Evolutionary conservation across 2,329 filamentous ascomycete genomes (phyloP).

Genomic region (Aspergillus ochraceus): DNA sequence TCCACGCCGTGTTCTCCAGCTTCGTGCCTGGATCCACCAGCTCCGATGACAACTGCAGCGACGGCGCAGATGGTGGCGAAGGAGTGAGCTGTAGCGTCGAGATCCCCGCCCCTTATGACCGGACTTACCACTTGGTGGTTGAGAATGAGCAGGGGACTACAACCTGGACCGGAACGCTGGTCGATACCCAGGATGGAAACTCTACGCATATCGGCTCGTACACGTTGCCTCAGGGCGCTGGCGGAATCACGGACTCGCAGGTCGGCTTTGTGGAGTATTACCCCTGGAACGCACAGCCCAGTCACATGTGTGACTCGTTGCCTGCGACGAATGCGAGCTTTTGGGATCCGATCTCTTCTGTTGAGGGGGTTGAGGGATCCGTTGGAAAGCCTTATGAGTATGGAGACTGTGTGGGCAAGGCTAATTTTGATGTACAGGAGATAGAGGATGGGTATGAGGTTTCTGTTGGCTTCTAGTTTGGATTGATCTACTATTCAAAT

Average conservation of each 20-base stretch:
- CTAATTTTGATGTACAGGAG: slow-evolving; percentile 16
- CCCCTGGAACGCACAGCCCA: slow-evolving; percentile 18
- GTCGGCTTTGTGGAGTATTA: slow-evolving; percentile 34
- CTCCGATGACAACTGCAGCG: slow-evolving; percentile 23
- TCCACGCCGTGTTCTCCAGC: slow-evolving; percentile 35
- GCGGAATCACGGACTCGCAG: slow-evolving; percentile 23
- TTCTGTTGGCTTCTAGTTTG: slow-evolving; percentile 21
- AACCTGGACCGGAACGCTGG: slow-evolving; percentile 29
- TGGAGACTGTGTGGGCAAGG: slow-evolving; percentile 29
- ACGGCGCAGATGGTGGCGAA: slow-evolving; percentile 29
- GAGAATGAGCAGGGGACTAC: slow-evolving; percentile 22
- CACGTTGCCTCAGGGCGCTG: slow-evolving; percentile 23
- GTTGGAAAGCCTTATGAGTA: slow-evolving; percentile 27
- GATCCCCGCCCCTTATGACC: slow-evolving; percentile 18
- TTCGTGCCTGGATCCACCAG: slow-evolving; percentile 27
- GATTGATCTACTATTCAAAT: neutral
- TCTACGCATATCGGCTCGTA: slow-evolving; percentile 28
- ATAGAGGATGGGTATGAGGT: slow-evolving; percentile 13
- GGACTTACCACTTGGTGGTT: slow-evolving; percentile 23
- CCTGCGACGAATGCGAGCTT: slow-evolving; percentile 23
- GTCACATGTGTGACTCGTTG: slow-evolving; percentile 18
- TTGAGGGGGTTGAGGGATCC: slow-evolving; percentile 5
- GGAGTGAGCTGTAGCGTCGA: slow-evolving; percentile 29
- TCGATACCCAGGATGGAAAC: slow-evolving; percentile 21
- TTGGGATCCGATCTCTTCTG: slow-evolving; percentile 16